These are phyloP conservation scores for Aurinia saxatilis DNA, from an alignment of 345 rosid species.

Conservation along the genomic window DNA sequence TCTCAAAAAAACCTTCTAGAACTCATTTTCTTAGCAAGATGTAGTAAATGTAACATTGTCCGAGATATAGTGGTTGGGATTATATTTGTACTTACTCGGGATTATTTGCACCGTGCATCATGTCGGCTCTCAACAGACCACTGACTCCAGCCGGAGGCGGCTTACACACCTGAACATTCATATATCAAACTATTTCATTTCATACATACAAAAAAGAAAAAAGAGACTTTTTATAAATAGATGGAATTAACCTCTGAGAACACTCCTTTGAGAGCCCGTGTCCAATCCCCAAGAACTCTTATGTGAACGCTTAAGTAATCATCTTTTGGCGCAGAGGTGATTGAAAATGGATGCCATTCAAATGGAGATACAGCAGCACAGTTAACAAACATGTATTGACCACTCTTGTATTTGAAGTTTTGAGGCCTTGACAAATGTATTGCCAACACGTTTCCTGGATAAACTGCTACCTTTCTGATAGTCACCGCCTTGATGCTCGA, in stretches of 20 bases:
- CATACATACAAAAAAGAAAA: background rate
- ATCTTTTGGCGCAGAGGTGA: conserved; percentile 81
- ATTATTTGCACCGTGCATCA: conserved; percentile 42
- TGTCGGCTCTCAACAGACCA: conserved; percentile 61
- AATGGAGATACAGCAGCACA: conserved; percentile 82
- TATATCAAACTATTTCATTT: background rate
- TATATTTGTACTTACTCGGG: conserved; percentile 42
- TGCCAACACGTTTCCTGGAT: conserved; percentile 77
- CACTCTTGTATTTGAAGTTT: conserved; percentile 76
- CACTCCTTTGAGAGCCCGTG: conserved; percentile 54
- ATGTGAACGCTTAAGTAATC: conserved; percentile 72
- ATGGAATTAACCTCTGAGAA: conserved; percentile 46
- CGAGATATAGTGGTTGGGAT: conserved; percentile 19
- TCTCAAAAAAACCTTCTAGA: conserved; percentile 19
- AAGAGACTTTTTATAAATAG: background rate
- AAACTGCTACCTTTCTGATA: conserved; percentile 57
- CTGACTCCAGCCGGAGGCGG: conserved; percentile 54
- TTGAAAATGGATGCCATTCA: conserved; percentile 94
- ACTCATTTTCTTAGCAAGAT: conserved; percentile 6
- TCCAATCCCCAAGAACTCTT: conserved; percentile 79
- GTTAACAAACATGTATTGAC: conserved; percentile 77
- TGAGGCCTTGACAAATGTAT: conserved; percentile 69
- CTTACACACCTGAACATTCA: conserved; percentile 44
- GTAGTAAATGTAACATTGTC: background rate
- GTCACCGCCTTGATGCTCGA: conserved; percentile 62